phyloP scores from a whole-genome alignment of 768 basidiomycete genomes.

The Phylloporus sp. region DNA sequence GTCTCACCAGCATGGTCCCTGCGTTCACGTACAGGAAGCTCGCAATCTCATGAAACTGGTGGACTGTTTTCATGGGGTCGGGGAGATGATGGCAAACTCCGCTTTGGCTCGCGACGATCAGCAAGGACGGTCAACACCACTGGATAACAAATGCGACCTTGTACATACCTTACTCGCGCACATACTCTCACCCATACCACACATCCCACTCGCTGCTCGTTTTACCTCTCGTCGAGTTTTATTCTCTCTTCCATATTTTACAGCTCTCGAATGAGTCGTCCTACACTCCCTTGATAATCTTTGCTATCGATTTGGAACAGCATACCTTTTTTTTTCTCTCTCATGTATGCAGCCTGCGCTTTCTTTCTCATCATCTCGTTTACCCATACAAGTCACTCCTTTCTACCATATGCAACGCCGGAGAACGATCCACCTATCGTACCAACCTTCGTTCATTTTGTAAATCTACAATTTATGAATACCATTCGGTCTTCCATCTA shows the following conservation, averaged over 20 bases:
- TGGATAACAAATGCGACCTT: conserved; percentile 13
- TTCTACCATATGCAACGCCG: conserved; percentile 6
- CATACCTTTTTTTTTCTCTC: conserved; percentile 15
- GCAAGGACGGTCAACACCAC: conserved; percentile 28
- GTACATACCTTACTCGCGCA: background rate
- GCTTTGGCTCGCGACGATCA: conserved; percentile 73
- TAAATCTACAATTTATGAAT: conserved; percentile 16
- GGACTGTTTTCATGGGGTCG: conserved; percentile 69
- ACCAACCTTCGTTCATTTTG: conserved; percentile 19
- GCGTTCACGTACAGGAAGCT: conserved; percentile 74
- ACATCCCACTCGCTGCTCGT: conserved; percentile 4
- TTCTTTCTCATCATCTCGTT: conserved; percentile 1
- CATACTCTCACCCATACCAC: background rate
- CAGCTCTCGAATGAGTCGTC: conserved; percentile 20
- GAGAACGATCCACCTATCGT: conserved; percentile 22
- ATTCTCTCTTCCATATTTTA: conserved; percentile 6
- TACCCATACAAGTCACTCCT: conserved; percentile 13
- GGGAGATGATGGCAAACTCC: conserved; percentile 59
- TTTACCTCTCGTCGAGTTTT: conserved; percentile 1
- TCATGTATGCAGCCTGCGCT: conserved; percentile 29
- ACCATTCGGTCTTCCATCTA: conserved; percentile 7
- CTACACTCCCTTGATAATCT: conserved; percentile 34
- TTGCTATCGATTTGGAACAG: conserved; percentile 19
- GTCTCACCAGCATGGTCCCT: conserved; percentile 83
- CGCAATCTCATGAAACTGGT: conserved; percentile 63